Conservation (phyloP, 208 protist genomes). For the Vickermania spadyakhi region DNA sequence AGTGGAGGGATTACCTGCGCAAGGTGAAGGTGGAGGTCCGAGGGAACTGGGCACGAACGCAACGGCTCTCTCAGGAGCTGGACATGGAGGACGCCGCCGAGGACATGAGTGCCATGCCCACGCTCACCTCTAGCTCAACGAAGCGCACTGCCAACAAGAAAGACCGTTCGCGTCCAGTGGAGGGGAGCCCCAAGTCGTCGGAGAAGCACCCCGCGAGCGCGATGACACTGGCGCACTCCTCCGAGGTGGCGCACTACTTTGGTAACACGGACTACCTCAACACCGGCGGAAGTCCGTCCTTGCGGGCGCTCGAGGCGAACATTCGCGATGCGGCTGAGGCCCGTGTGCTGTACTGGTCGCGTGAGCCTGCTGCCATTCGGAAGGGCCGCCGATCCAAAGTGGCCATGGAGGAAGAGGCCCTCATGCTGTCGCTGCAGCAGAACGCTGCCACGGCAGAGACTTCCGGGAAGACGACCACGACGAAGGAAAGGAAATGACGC, state of each 20-base stretch:
- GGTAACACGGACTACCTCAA: not conserved
- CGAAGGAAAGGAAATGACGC: not conserved
- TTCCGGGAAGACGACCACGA: slow-evolving; percentile 6
- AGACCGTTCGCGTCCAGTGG: no score
- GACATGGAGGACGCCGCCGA: not conserved
- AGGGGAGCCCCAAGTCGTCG: not conserved
- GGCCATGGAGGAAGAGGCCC: not conserved
- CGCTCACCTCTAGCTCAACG: no score
- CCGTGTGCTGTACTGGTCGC: not conserved
- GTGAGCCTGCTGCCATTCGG: not conserved
- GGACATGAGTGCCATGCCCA: not conserved
- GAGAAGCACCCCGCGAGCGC: not conserved
- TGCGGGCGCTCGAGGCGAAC: not conserved
- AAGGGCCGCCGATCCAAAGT: not conserved
- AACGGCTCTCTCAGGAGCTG: not conserved
- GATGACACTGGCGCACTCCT: not conserved
- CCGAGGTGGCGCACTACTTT: not conserved
- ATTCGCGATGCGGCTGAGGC: not conserved
- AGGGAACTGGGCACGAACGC: not conserved
- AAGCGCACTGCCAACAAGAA: no score
- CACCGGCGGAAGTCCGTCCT: not conserved
- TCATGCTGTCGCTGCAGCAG: not conserved
- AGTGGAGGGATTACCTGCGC: slow-evolving; percentile 63
- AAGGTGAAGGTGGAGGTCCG: slow-evolving; percentile 28
- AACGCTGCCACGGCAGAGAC: slow-evolving; percentile 6